Base-by-base conservation (phyloP, 345 rosid species). In the Dovyalis caffra region DNA sequence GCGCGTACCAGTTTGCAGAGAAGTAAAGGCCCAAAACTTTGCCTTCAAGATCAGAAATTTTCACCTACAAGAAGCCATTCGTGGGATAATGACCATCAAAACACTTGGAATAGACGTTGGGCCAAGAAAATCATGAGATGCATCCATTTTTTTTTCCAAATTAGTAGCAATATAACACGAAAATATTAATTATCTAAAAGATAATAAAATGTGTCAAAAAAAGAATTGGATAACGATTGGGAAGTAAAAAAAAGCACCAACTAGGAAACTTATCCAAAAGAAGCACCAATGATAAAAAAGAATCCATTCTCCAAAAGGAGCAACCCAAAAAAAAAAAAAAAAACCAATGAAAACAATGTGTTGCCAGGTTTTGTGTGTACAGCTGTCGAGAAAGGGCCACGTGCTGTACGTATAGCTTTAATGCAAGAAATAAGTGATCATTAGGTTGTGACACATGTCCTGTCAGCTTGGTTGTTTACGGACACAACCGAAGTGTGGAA, bases 1-100 rank as follows among this genome's bases (percentile, higher is more conserved):
- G 89, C 25, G 76, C 75, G 74, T 86, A 80, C 93, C 93, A 87
- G 45, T 87, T 89, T 1, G 91, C 91, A 25, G 93, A 86, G 88
- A 89, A 89, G 79, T 87, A 89, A 16, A 89, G 83, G 8, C 85
- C 93, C 8, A 84, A n/a, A 2, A 87, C 83, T 25, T 79, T 85
- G 68, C 83, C 90, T 77, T 86, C 91, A 26, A 89, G 84, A 14
- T 83, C 86, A 25, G 87, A 86, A n/a, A 87, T 70, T 66, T 83
- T 81, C 71, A 87, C 88, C 89, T 89, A 66, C 62, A 0, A 40
- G 29, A 4, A 14, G 29, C 47, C 8, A 20, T 35, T 12, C 6
- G 2, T 26, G 29, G 29, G 21, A 21, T 8, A 33, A 47, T 4
- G 31, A 9, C 38, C 15, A 11, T 60, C 12, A 69, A 28, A 69